phyloP scores from a whole-genome alignment of 257 asterid genomes.

The Nicotiana tomentosiformis region DNA sequence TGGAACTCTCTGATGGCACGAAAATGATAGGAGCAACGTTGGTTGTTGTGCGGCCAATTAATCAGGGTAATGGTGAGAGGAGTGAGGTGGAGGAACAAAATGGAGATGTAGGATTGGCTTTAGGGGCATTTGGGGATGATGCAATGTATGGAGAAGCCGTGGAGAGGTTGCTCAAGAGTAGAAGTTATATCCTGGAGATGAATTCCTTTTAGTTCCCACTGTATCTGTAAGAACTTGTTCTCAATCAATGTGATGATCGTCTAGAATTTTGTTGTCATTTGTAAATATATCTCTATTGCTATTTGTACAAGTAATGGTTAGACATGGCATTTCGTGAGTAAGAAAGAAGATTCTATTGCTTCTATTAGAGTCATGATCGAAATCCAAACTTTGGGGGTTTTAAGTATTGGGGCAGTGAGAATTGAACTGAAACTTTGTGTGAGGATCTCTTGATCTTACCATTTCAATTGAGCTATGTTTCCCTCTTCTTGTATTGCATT shows the following conservation, averaged over 20 bases:
- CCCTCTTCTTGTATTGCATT: not conserved
- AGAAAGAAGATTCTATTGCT: not conserved
- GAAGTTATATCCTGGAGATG: conserved; percentile 63
- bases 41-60: conserved; percentile 48
- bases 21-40: conserved; percentile 53
- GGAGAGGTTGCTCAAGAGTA: conserved; percentile 41
- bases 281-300: not conserved
- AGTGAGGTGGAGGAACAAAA: conserved; percentile 35
- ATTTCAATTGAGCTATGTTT: not conserved
- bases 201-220: conserved; percentile 36
- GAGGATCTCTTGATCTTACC: not conserved
- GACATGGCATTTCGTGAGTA: not conserved
- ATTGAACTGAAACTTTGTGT: conserved; percentile 2
- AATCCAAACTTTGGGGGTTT: not conserved
- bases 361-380: not conserved
- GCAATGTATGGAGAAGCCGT: conserved; percentile 37
- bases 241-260: not conserved
- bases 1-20: conserved; percentile 41
- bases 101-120: conserved; percentile 40
- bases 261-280: not conserved
- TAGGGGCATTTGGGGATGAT: conserved; percentile 43
- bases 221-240: not conserved
- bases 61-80: conserved; percentile 14
- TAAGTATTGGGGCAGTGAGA: not conserved
- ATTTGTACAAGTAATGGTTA: not conserved